phyloP scores from a whole-genome alignment of 129 eudicot species.

The Rutidosis leptorrhynchoides region DNA sequence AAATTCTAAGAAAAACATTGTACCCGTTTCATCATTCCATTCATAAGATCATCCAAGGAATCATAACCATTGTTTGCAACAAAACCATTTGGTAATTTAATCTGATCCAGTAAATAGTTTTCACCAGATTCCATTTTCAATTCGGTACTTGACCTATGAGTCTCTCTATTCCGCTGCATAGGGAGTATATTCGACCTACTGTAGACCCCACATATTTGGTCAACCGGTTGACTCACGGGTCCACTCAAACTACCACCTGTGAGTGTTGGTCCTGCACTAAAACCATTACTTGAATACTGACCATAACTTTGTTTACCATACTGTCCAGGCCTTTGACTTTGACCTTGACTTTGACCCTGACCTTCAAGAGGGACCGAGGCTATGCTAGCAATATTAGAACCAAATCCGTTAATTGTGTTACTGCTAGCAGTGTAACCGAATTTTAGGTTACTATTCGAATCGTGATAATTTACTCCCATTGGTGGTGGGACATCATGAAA shows the following conservation, averaged over 20 bases:
- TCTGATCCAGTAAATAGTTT: slow-evolving; percentile 48
- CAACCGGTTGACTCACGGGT: slow-evolving; percentile 36
- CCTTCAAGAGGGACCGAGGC: slow-evolving; percentile 43
- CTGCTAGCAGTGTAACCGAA: slow-evolving; percentile 41
- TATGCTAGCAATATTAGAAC: slow-evolving; percentile 37
- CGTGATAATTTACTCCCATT: slow-evolving; percentile 35
- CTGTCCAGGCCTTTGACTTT: slow-evolving; percentile 50
- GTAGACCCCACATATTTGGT: slow-evolving; percentile 38
- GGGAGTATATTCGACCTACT: slow-evolving; percentile 33
- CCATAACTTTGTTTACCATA: slow-evolving; percentile 41
- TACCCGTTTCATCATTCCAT: slow-evolving; percentile 84
- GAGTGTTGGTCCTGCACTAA: slow-evolving; percentile 31
- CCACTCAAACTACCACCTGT: slow-evolving; percentile 36
- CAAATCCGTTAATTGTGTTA: slow-evolving; percentile 33
- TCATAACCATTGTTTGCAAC: slow-evolving; percentile 48
- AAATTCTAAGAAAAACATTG: slow-evolving; percentile 18
- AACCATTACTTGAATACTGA: slow-evolving; percentile 38
- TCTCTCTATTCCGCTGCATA: slow-evolving; percentile 30
- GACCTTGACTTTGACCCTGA: too few species aligned
- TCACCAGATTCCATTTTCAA: slow-evolving; percentile 47
- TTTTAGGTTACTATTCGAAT: slow-evolving; percentile 32
- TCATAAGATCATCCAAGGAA: slow-evolving; percentile 83
- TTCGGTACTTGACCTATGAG: slow-evolving; percentile 38
- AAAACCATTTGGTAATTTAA: slow-evolving; percentile 46
- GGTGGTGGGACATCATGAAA: slow-evolving; percentile 43